Evolutionary conservation across 2,329 filamentous ascomycete species (phyloP).

Genomic region (Fusarium foetens): DNA sequence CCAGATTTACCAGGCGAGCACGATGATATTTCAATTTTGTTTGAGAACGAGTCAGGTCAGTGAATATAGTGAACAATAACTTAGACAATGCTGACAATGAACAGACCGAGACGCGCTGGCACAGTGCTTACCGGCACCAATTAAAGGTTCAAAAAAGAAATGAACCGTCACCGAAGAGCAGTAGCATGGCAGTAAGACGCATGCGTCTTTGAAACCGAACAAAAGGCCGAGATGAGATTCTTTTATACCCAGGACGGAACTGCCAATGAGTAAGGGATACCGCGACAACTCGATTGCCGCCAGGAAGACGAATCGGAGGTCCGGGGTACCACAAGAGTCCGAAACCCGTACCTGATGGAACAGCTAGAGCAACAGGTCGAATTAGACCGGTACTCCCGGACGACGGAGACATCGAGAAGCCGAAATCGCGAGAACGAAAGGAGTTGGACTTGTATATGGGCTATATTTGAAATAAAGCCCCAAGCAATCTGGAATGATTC

Average conservation of each 20-base stretch:
- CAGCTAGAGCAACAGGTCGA: not conserved
- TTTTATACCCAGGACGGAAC: conserved; percentile 30
- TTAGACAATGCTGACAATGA: conserved; percentile 33
- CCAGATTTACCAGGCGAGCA: conserved; percentile 92
- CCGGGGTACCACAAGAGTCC: conserved; percentile 17
- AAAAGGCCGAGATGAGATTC: conserved; percentile 25
- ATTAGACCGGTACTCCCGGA: conserved; percentile 1
- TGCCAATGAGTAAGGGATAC: conserved; percentile 10
- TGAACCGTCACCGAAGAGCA: conserved; percentile 27
- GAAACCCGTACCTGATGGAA: conserved; percentile 15
- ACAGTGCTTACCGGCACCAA: conserved; percentile 64
- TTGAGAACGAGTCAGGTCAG: conserved; percentile 82
- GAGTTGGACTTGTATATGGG: conserved; percentile 4
- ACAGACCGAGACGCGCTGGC: conserved; percentile 65
- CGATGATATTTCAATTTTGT: conserved; percentile 87
- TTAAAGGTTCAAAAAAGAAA: conserved; percentile 58
- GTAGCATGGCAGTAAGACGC: conserved; percentile 14
- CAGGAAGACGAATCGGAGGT: conserved; percentile 7
- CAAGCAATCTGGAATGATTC: conserved; percentile 3
- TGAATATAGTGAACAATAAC: conserved; percentile 29
- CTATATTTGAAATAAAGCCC: conserved; percentile 7
- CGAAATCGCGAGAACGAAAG: conserved; percentile 6
- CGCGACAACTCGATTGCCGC: not conserved
- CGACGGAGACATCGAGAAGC: not conserved
- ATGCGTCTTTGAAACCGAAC: conserved; percentile 3